Base-by-base conservation (phyloP, 1,284 basidiomycete species). In the Cystobasidium slooffiae region DNA sequence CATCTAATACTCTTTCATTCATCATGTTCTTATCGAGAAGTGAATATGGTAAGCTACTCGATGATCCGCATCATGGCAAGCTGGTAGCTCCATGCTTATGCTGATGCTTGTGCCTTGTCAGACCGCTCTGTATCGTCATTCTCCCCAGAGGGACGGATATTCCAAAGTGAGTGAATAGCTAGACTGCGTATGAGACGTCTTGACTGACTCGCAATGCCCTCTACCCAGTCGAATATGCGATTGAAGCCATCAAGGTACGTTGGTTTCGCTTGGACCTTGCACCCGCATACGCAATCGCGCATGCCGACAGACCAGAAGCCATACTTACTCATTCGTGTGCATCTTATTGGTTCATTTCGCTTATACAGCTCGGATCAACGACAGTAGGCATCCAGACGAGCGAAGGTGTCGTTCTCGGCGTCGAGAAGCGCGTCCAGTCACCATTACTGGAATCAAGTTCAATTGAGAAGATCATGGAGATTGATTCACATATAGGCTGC, bases 391-490 rank as follows among this genome's bases (percentile, higher is more conserved):
- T 84, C 62, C 80, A 83, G 31, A 86, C 85, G 0, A 86, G 89
- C 49, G 87, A 93, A 78, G 97, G 97, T 74, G 92, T 95, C 77
- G 87, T 99, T 75, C 90, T 99, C 76, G 97, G 89, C 66, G 94
- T 99, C 76, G 97, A 99, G 86, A 98, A 99, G 86, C 94, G 97
- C 82, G 94, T 97, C 67, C 95, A 97, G 84, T 98, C 95, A 0
- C 92, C 94, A 31, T 88, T 99, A 69, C 89, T 99, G 78, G 97
- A 98, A 85, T 90, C 93, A 20, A 92, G 89, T 77, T 95, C 94
- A 72, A 96, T 99, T 82, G 97, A 99, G 83, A 99, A 99, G 86
- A 99, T 99, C 82, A 98, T 99, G 95, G 96, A 99, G 86, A 97
- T 99, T 80, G 97, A 99, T 84, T 81, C 84, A 18, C 97, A 99